Conservation (phyloP, 331 rosid species). For the Phaseolus coccineus region DNA sequence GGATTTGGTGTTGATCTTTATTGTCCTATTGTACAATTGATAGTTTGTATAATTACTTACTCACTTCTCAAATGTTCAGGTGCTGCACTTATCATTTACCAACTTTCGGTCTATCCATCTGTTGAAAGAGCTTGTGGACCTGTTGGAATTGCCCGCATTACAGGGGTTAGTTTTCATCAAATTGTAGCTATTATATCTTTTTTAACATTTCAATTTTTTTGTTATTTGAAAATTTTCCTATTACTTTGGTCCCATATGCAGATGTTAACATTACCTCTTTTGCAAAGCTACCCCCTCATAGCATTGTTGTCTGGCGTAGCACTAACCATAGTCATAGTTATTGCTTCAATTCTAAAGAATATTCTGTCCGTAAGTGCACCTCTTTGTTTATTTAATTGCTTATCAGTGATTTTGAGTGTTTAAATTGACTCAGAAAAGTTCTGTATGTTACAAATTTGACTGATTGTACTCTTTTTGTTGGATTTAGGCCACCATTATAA, state of each 20-base stretch:
- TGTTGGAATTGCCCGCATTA: constrained; percentile 49
- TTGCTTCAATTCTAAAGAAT: constrained; percentile 70
- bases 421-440: background rate
- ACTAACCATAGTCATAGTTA: constrained; percentile 52
- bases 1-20: background rate
- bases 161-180: constrained; percentile 64
- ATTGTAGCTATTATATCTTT: background rate
- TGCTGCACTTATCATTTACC: constrained; percentile 66
- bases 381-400: background rate
- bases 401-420: background rate
- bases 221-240: background rate
- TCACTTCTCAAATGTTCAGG: constrained; percentile 57
- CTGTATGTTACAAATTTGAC: background rate
- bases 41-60: background rate
- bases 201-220: constrained; percentile 17
- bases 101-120: constrained; percentile 62
- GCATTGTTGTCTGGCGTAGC: constrained; percentile 66
- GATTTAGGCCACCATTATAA: constrained; percentile 60
- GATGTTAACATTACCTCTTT: constrained; percentile 69
- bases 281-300: constrained; percentile 73
- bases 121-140: constrained; percentile 69
- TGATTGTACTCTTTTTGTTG: constrained; percentile 30
- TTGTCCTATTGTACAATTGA: background rate
- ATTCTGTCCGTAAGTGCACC: constrained; percentile 65
- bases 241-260: constrained; percentile 50